Percentiles rank a stretch among this genome's conserved stretches.
These are phyloP conservation scores for Perilla frutescens DNA, from an alignment of 257 asterid genomes.

Conservation along the genomic window DNA sequence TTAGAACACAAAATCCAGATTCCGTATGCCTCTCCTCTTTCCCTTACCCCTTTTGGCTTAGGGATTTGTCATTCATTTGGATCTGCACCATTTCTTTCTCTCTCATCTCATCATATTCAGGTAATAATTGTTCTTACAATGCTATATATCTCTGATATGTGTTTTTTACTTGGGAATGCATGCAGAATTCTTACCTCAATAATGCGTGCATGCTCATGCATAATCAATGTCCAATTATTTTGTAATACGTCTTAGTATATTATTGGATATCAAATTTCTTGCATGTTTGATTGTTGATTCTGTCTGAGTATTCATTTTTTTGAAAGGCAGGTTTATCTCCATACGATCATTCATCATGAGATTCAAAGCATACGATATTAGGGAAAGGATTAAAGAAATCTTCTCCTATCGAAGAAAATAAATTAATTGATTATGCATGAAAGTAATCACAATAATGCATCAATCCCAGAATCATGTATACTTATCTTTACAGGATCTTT, in stretches of 20 bases:
- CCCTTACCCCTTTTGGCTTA: conserved; percentile 17
- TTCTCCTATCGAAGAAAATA: not conserved
- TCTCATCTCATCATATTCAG: conserved; percentile 16
- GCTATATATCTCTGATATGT: not conserved
- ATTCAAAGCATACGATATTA: not conserved
- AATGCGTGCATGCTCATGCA: conserved; percentile 21
- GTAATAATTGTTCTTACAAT: conserved; percentile 11
- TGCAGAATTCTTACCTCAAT: not conserved
- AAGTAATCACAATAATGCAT: not conserved
- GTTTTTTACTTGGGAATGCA: not conserved
- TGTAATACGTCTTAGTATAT: not conserved
- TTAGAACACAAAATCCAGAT: conserved; percentile 15
- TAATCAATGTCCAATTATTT: conserved; percentile 10
- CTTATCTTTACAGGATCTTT: not conserved
- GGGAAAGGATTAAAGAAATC: not conserved
- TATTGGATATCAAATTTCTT: too few species aligned
- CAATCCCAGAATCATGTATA: conserved; percentile 13
- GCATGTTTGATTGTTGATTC: not conserved
- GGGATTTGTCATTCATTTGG: conserved; percentile 17
- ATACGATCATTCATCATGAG: not conserved
- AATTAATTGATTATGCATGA: not conserved
- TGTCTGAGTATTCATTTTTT: not conserved
- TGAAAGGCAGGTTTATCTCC: not conserved
- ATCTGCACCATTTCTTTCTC: conserved; percentile 29
- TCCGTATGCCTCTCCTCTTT: conserved; percentile 27